Evolutionary conservation across 2,329 filamentous ascomycete species (phyloP).

Genomic region (Cladobotryum mycophilum): DNA sequence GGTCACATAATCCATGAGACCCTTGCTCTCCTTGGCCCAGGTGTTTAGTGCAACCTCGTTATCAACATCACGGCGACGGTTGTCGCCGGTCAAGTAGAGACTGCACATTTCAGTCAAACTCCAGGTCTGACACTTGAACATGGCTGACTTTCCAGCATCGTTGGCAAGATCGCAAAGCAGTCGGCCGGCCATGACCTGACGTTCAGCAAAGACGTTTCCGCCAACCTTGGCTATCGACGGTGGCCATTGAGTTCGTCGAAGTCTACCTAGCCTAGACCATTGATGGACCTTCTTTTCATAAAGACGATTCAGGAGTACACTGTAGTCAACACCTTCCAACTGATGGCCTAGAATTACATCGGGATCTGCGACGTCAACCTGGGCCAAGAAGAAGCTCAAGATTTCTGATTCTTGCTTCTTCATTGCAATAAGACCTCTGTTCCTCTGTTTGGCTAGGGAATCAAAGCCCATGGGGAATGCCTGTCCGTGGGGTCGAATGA

Average conservation of each 20-base stretch:
- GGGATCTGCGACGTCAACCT: conserved; percentile 81
- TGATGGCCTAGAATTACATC: conserved; percentile 93
- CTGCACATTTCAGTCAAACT: conserved; percentile 96
- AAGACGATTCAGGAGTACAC: conserved; percentile 78
- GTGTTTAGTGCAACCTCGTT: conserved; percentile 80
- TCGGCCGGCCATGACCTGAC: conserved; percentile 81
- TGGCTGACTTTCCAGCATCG: conserved; percentile 92
- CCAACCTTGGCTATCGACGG: conserved; percentile 77
- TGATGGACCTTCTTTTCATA: conserved; percentile 86
- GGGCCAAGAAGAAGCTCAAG: conserved; percentile 80
- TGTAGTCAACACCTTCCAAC: conserved; percentile 95
- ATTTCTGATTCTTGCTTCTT: conserved; percentile 81
- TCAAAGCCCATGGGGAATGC: conserved; percentile 86
- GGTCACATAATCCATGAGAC: conserved; percentile 85
- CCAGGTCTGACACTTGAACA: conserved; percentile 98
- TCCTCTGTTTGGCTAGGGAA: conserved; percentile 61
- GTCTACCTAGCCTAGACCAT: conserved; percentile 87
- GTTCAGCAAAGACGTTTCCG: conserved; percentile 87
- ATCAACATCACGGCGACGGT: conserved; percentile 75
- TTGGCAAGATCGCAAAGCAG: conserved; percentile 92
- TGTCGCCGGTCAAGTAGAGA: conserved; percentile 70
- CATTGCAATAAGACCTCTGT: conserved; percentile 69
- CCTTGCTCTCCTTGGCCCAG: conserved; percentile 71
- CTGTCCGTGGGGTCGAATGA: conserved; percentile 73
- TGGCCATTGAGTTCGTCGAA: conserved; percentile 82